These are phyloP conservation scores for Nigrospora osmanthi DNA, from an alignment of 2,329 filamentous ascomycete genomes.

Conservation along the genomic window DNA sequence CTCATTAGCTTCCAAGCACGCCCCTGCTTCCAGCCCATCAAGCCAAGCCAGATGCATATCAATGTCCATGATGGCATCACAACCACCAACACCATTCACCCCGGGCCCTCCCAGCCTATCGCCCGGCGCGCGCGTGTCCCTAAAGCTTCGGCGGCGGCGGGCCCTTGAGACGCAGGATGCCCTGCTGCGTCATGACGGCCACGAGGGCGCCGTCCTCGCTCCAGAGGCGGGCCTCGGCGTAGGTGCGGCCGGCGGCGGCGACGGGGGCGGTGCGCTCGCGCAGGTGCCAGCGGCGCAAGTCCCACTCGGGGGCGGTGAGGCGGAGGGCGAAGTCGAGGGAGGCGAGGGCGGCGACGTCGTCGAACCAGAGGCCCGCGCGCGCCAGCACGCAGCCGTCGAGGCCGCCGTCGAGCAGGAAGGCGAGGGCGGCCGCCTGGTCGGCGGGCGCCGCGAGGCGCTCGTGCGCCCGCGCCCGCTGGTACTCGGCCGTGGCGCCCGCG, in stretches of 20 bases:
- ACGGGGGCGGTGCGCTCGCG: conserved; percentile 28
- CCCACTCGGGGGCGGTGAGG: conserved; percentile 27
- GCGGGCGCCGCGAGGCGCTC: conserved; percentile 10
- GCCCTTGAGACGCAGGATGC: conserved; percentile 22
- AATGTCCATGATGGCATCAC: too few relatives aligned
- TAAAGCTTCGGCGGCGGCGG: too few relatives aligned
- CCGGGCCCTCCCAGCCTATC: too few relatives aligned
- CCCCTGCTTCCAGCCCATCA: too few relatives aligned
- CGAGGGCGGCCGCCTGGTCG: conserved; percentile 25
- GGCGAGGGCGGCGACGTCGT: conserved; percentile 33
- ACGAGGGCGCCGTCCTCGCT: conserved; percentile 33
- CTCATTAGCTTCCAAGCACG: too few relatives aligned
- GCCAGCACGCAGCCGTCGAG: too few relatives aligned
- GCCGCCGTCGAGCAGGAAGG: conserved; percentile 35
- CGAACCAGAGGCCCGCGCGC: too few relatives aligned
- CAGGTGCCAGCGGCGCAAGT: conserved; percentile 34
- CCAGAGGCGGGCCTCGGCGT: conserved; percentile 34
- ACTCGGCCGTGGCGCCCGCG: conserved; percentile 31
- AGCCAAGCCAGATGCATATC: too few relatives aligned
- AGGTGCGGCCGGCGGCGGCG: conserved; percentile 33
- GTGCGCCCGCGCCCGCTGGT: conserved; percentile 23
- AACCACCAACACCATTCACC: too few relatives aligned
- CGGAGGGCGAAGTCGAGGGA: conserved; percentile 43
- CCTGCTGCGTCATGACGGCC: conserved; percentile 41
- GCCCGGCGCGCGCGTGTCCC: too few relatives aligned